Conservation (phyloP, 176 grass and related monocot species). For the Aegilops speltoides region DNA sequence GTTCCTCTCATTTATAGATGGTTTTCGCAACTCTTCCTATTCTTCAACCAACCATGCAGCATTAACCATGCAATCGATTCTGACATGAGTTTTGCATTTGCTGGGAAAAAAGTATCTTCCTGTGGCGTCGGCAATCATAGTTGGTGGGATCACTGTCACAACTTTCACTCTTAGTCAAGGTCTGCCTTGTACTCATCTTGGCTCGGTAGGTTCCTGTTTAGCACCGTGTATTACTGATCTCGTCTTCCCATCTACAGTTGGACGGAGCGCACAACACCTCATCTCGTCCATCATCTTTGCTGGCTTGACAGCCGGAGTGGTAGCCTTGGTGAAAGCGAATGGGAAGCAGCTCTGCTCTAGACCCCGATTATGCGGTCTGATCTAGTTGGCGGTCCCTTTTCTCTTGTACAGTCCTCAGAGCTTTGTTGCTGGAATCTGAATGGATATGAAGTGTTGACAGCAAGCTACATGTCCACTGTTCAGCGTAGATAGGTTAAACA, state of each 20-base stretch:
- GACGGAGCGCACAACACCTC: slow-evolving; percentile 56
- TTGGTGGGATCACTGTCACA: slow-evolving; percentile 83
- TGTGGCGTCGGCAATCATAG: slow-evolving; percentile 78
- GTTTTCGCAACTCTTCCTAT: background rate
- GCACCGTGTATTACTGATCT: background rate
- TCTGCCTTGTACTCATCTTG: slow-evolving; percentile 11
- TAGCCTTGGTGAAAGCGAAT: slow-evolving; percentile 90
- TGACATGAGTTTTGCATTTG: slow-evolving; percentile 7
- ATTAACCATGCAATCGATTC: background rate
- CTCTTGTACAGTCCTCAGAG: background rate
- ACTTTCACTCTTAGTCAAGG: slow-evolving; percentile 93
- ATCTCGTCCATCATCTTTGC: slow-evolving; percentile 64
- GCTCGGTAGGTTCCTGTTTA: background rate
- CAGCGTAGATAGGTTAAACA: slow-evolving; percentile 34
- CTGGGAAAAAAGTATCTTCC: slow-evolving; percentile 71
- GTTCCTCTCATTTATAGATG: background rate
- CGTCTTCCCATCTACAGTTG: slow-evolving; percentile 37
- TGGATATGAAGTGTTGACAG: background rate
- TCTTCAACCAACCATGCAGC: background rate
- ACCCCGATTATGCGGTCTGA: slow-evolving; percentile 75
- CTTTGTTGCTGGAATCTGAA: slow-evolving; percentile 5
- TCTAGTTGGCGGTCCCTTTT: slow-evolving; percentile 32
- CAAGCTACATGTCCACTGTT: background rate
- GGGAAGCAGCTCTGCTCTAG: slow-evolving; percentile 94
- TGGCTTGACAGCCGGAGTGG: slow-evolving; percentile 72